A percentile compares a stretch with the other conserved stretches of the same genome.
phyloP scores from a whole-genome alignment of 1,284 basidiomycete genomes.

The Leucoagaricus sp. region DNA sequence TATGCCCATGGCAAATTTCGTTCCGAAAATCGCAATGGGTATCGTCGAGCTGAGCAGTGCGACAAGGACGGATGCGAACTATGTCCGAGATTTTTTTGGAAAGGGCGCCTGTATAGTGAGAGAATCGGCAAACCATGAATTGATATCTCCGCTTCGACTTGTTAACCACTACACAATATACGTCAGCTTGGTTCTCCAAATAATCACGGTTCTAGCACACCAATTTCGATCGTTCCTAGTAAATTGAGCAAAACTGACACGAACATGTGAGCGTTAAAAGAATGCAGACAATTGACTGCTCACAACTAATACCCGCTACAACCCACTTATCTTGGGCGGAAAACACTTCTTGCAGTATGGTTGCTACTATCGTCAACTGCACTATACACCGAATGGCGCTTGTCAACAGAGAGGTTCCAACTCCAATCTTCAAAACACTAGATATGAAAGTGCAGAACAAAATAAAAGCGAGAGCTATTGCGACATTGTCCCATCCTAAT shows the following conservation, averaged over 20 bases:
- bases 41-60: constrained; percentile 77
- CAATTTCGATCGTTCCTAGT: constrained; percentile 70
- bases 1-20: constrained; percentile 76
- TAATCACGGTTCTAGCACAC: constrained; percentile 34
- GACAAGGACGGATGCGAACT: constrained; percentile 73
- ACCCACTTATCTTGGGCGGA: constrained; percentile 73
- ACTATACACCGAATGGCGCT: constrained; percentile 74
- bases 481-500: constrained; percentile 72
- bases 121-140: constrained; percentile 58
- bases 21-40: constrained; percentile 78
- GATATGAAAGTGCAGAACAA: constrained; percentile 66
- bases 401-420: constrained; percentile 68
- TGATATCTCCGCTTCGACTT: constrained; percentile 74
- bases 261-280: neutral
- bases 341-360: constrained; percentile 74
- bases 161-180: constrained; percentile 50
- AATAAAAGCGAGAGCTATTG: constrained; percentile 74
- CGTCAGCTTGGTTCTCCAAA: neutral
- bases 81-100: neutral
- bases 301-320: constrained; percentile 72
- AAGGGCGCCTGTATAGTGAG: neutral
- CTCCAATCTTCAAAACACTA: constrained; percentile 60
- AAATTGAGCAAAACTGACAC: constrained; percentile 64
- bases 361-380: constrained; percentile 74
- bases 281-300: constrained; percentile 28